Conservation (phyloP, 1,284 basidiomycete genomes). For the Apiotrichum siamense region DNA sequence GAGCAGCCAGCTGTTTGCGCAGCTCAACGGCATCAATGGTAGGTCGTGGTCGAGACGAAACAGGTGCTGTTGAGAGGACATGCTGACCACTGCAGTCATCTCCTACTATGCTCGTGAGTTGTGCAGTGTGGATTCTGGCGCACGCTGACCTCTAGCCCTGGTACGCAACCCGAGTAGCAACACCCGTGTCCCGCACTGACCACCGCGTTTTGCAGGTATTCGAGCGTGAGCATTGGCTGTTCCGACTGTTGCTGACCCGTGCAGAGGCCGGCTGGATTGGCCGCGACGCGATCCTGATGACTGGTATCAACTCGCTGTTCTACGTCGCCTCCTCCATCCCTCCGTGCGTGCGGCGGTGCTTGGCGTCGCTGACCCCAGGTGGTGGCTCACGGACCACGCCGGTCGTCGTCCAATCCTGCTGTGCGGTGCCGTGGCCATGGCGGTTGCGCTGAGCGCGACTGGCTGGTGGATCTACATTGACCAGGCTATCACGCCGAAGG, state of each 20-base stretch:
- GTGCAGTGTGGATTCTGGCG: not conserved
- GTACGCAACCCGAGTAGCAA: too few species aligned
- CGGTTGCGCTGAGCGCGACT: constrained; percentile 41
- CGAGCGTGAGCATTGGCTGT: constrained; percentile 56
- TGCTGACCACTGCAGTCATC: not conserved
- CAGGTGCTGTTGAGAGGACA: constrained; percentile 65
- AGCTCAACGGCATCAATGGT: constrained; percentile 91
- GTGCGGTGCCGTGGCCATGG: constrained; percentile 68
- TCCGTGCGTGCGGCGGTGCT: constrained; percentile 46
- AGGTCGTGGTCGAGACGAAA: too few species aligned
- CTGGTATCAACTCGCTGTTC: constrained; percentile 85
- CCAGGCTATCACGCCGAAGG: constrained; percentile 72
- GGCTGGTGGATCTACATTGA: constrained; percentile 74
- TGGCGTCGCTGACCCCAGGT: constrained; percentile 42
- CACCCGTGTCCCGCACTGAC: constrained; percentile 20
- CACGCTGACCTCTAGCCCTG: constrained; percentile 16
- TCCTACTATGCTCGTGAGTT: constrained; percentile 47
- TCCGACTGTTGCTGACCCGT: constrained; percentile 23
- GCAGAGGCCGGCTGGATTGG: constrained; percentile 94
- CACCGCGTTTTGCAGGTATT: constrained; percentile 62
- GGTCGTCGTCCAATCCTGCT: constrained; percentile 84
- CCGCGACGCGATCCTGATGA: constrained; percentile 94
- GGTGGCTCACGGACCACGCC: constrained; percentile 91
- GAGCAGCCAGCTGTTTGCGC: constrained; percentile 94
- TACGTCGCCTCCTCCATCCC: constrained; percentile 78